These are phyloP conservation scores for Phylloporus scabripes DNA, from an alignment of 768 basidiomycete species.

Conservation along the genomic window DNA sequence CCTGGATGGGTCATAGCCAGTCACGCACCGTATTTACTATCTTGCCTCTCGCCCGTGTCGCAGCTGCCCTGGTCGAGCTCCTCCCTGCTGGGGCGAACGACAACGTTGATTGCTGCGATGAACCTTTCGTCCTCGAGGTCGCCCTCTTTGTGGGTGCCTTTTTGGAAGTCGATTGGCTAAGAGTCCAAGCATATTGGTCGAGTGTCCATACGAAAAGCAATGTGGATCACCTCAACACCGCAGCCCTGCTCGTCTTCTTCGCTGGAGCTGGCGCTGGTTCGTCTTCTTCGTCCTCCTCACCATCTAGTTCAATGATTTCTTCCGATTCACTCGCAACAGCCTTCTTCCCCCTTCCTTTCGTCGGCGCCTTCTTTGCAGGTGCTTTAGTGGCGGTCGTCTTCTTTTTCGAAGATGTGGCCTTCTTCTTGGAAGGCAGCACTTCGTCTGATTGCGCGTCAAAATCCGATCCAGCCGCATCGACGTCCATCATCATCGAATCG, in stretches of 20 bases:
- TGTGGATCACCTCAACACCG: slow-evolving; percentile 53
- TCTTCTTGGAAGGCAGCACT: slow-evolving; percentile 40
- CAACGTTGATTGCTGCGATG: slow-evolving; percentile 42
- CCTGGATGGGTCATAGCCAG: not conserved
- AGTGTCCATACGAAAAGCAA: slow-evolving; percentile 19
- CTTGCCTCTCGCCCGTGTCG: slow-evolving; percentile 59
- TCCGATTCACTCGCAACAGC: slow-evolving; percentile 45
- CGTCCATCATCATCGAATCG: slow-evolving; percentile 78
- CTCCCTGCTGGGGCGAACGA: slow-evolving; percentile 59
- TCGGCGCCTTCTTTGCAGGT: slow-evolving; percentile 41
- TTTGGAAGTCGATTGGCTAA: slow-evolving; percentile 38
- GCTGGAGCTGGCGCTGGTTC: slow-evolving; percentile 38
- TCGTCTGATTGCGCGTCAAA: slow-evolving; percentile 40
- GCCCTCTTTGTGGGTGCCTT: slow-evolving; percentile 51
- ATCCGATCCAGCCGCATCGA: slow-evolving; percentile 54
- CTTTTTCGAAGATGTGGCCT: slow-evolving; percentile 34
- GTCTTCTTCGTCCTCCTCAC: slow-evolving; percentile 51
- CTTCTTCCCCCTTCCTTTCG: slow-evolving; percentile 55
- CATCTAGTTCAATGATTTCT: slow-evolving; percentile 49
- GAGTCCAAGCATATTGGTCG: not conserved
- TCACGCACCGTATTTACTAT: slow-evolving; percentile 43
- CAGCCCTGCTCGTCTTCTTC: slow-evolving; percentile 60
- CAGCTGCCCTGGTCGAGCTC: slow-evolving; percentile 58
- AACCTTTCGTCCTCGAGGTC: slow-evolving; percentile 28
- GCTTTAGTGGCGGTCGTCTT: slow-evolving; percentile 25